Percentiles rank a stretch among this genome's conserved stretches.
These are phyloP conservation scores for Neonectria coccinea DNA, from an alignment of 2,329 filamentous ascomycete species.

Conservation along the genomic window DNA sequence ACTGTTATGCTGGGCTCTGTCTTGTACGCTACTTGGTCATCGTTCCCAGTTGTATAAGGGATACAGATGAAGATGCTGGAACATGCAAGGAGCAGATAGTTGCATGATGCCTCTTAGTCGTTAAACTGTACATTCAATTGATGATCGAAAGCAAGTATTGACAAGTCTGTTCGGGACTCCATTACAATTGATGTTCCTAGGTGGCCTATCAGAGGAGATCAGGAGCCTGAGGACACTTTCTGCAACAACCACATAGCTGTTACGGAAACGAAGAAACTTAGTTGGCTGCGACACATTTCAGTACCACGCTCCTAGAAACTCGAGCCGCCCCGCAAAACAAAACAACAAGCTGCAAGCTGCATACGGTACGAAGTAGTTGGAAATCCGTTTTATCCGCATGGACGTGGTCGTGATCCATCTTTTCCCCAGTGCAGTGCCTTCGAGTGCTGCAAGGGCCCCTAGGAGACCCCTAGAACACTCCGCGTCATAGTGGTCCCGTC, in stretches of 20 bases:
- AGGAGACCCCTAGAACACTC: constrained; percentile 3
- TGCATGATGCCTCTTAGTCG: neutral
- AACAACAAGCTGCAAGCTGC: neutral
- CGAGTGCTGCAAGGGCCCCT: constrained; percentile 3
- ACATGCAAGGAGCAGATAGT: neutral
- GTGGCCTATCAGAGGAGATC: too few species aligned
- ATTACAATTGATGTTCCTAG: neutral
- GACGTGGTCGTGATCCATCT: neutral
- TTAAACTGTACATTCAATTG: constrained; percentile 6
- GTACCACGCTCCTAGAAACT: too few species aligned
- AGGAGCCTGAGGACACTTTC: too few species aligned
- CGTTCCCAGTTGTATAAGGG: neutral
- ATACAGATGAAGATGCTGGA: constrained; percentile 1
- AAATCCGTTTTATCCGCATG: too few species aligned
- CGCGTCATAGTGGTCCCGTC: constrained; percentile 27
- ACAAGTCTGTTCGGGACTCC: neutral
- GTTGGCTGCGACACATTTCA: too few species aligned
- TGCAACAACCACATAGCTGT: too few species aligned
- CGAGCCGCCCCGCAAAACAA: neutral
- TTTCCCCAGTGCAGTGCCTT: neutral
- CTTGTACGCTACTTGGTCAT: constrained; percentile 2
- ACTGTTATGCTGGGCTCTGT: neutral
- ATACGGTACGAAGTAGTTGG: too few species aligned
- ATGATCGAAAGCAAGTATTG: constrained; percentile 8
- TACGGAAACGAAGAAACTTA: too few species aligned